A percentile compares a stretch with the other conserved stretches of the same genome.
Evolutionary conservation across 495 filamentous ascomycete genomes (phyloP).

Genomic region (Hypoxylon crocopeplum): DNA sequence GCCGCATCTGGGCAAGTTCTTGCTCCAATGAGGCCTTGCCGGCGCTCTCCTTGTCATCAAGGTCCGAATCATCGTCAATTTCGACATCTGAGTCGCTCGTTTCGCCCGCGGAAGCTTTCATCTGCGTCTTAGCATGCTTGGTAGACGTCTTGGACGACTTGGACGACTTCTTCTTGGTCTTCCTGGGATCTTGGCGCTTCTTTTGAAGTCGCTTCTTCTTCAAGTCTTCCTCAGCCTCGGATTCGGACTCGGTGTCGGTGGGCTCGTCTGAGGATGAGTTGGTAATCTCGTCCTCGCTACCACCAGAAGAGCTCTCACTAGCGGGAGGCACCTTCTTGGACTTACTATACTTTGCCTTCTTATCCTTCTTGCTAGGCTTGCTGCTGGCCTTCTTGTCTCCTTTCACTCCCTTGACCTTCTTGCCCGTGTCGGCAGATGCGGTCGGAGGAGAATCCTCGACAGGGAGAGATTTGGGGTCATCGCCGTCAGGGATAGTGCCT

Average conservation of each 20-base stretch:
- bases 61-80: slow-evolving; percentile 26
- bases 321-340: slow-evolving; percentile 46
- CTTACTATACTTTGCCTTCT: slow-evolving; percentile 48
- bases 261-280: slow-evolving; percentile 43
- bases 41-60: slow-evolving; percentile 16
- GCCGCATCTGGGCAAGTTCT: slow-evolving; percentile 40
- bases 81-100: slow-evolving; percentile 42
- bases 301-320: slow-evolving; percentile 38
- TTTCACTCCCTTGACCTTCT: slow-evolving; percentile 36
- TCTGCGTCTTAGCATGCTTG: slow-evolving; percentile 35
- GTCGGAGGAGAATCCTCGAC: slow-evolving; percentile 27
- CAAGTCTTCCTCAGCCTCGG: slow-evolving; percentile 28
- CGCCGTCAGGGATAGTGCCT: slow-evolving; percentile 8
- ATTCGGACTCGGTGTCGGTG: slow-evolving; percentile 34
- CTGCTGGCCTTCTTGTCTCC: slow-evolving; percentile 46
- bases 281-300: slow-evolving; percentile 39
- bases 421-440: slow-evolving; percentile 22
- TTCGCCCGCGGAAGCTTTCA: slow-evolving; percentile 45
- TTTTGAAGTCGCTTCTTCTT: slow-evolving; percentile 52
- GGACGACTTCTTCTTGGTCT: slow-evolving; percentile 49
- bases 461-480: slow-evolving; percentile 18
- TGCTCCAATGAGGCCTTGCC: slow-evolving; percentile 30
- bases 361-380: slow-evolving; percentile 48
- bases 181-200: slow-evolving; percentile 48
- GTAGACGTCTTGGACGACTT: slow-evolving; percentile 41